Percentiles rank a stretch among this genome's conserved stretches.
phyloP scores from a whole-genome alignment of 169 alveolate species.

The Plasmodium vinckei region DNA sequence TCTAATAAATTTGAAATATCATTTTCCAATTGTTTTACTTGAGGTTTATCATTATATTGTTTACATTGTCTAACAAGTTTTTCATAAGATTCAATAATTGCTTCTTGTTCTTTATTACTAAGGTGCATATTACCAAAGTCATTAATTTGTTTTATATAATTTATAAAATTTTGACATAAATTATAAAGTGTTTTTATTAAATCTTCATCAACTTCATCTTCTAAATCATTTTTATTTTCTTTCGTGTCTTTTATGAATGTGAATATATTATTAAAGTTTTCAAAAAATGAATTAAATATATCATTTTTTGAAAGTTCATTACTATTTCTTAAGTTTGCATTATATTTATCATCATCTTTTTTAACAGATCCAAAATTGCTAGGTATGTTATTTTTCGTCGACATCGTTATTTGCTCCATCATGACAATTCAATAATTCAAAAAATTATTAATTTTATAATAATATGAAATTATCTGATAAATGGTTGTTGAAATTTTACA shows the following conservation, averaged over 20 bases:
- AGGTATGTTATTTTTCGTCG: slow-evolving; percentile 19
- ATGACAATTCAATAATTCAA: background rate
- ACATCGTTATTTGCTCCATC: slow-evolving; percentile 30
- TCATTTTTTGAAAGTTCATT: slow-evolving; percentile 16
- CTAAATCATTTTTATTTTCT: slow-evolving; percentile 69
- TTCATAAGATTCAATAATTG: slow-evolving; percentile 62
- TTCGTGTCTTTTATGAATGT: slow-evolving; percentile 39
- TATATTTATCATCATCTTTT: slow-evolving; percentile 10
- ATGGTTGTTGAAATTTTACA: background rate
- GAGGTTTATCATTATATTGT: slow-evolving; percentile 59
- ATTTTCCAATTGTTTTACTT: slow-evolving; percentile 64
- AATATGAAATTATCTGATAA: too few species aligned
- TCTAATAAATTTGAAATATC: slow-evolving; percentile 68
- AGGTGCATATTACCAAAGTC: slow-evolving; percentile 59
- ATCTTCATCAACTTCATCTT: slow-evolving; percentile 71
- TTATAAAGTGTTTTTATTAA: slow-evolving; percentile 61
- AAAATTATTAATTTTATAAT: background rate
- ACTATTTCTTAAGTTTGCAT: background rate
- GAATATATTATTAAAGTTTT: slow-evolving; percentile 44
- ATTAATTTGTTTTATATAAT: slow-evolving; percentile 48
- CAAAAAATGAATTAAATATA: slow-evolving; percentile 26
- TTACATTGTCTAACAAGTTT: slow-evolving; percentile 67
- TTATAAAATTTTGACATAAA: slow-evolving; percentile 53
- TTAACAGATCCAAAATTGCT: slow-evolving; percentile 2
- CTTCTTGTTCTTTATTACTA: slow-evolving; percentile 45